Conservation (phyloP, 2,329 filamentous ascomycete species). For the Penicillium sp. region DNA sequence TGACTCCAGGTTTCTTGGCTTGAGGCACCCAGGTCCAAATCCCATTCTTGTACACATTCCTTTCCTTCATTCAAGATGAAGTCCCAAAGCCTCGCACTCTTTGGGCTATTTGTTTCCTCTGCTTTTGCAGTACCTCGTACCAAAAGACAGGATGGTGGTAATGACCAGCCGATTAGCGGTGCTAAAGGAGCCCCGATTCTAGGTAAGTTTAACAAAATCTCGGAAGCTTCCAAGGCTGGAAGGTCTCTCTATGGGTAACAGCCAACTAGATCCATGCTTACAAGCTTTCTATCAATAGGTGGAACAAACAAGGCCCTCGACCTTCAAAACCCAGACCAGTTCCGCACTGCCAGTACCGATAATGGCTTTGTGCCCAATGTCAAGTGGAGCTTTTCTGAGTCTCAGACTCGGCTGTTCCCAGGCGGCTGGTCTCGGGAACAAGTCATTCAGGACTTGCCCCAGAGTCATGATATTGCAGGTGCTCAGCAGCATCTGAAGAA, state of each 20-base stretch:
- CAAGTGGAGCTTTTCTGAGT: conserved; percentile 70
- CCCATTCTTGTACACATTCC: background rate
- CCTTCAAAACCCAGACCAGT: conserved; percentile 62
- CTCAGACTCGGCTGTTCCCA: conserved; percentile 60
- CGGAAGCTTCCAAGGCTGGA: background rate
- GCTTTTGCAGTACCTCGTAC: conserved; percentile 17
- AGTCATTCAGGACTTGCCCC: conserved; percentile 65
- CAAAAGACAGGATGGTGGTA: conserved; percentile 42
- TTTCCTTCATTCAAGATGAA: conserved; percentile 15
- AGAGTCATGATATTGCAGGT: conserved; percentile 64
- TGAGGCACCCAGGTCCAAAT: background rate
- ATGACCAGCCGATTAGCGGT: conserved; percentile 57
- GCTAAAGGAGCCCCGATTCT: conserved; percentile 60
- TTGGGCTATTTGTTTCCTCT: conserved; percentile 21
- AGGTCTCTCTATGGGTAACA: too few species aligned
- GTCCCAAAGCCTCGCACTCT: conserved; percentile 15
- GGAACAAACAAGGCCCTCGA: conserved; percentile 64
- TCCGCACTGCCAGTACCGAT: conserved; percentile 63
- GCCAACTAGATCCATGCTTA: background rate
- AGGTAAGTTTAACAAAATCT: conserved; percentile 44
- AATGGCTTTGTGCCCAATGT: conserved; percentile 64
- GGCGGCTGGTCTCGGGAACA: conserved; percentile 68
- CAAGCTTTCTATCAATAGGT: conserved; percentile 43
- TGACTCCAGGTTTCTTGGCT: background rate
- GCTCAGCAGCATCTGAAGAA: conserved; percentile 69